These are phyloP conservation scores for Hirsutella minnesotensis DNA, from an alignment of 2,329 filamentous ascomycete genomes.

Conservation along the genomic window DNA sequence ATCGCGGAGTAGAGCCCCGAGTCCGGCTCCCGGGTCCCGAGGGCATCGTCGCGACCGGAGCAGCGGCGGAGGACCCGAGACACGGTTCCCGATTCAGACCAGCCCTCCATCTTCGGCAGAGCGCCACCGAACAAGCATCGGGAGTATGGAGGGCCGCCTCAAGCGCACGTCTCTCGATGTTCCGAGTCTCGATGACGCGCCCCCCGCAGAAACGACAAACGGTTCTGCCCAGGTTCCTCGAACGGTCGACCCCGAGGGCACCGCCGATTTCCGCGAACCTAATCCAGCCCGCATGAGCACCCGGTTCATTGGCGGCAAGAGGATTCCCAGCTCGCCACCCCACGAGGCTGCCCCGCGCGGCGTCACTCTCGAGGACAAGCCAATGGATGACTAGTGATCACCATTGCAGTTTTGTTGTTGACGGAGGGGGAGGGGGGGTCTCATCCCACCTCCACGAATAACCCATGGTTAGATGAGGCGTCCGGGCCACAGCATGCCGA, in stretches of 20 bases:
- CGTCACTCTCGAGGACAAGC: conserved; percentile 38
- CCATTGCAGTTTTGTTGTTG: too few species aligned
- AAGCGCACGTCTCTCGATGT: conserved; percentile 72
- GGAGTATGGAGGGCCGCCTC: conserved; percentile 31
- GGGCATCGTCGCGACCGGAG: conserved; percentile 73
- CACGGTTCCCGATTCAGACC: conserved; percentile 73
- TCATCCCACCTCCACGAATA: background rate
- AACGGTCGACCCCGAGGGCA: conserved; percentile 10
- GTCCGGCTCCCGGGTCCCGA: conserved; percentile 51
- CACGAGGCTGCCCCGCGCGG: conserved; percentile 21
- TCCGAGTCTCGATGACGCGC: conserved; percentile 43
- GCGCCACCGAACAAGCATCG: conserved; percentile 37
- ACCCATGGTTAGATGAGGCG: too few species aligned
- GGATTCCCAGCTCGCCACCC: conserved; percentile 22
- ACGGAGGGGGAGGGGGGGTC: too few species aligned
- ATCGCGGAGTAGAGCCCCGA: conserved; percentile 60
- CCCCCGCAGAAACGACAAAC: conserved; percentile 29
- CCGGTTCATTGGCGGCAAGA: conserved; percentile 38
- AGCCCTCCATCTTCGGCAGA: conserved; percentile 44
- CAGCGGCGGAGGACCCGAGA: conserved; percentile 52
- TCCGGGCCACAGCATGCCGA: too few species aligned
- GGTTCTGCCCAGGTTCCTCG: conserved; percentile 19
- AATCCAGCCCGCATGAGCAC: conserved; percentile 29
- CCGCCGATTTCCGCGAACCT: conserved; percentile 51
- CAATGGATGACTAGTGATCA: conserved; percentile 31